Conservation (phyloP, 163 green algal genomes). For the Scenedesmus sp. region DNA sequence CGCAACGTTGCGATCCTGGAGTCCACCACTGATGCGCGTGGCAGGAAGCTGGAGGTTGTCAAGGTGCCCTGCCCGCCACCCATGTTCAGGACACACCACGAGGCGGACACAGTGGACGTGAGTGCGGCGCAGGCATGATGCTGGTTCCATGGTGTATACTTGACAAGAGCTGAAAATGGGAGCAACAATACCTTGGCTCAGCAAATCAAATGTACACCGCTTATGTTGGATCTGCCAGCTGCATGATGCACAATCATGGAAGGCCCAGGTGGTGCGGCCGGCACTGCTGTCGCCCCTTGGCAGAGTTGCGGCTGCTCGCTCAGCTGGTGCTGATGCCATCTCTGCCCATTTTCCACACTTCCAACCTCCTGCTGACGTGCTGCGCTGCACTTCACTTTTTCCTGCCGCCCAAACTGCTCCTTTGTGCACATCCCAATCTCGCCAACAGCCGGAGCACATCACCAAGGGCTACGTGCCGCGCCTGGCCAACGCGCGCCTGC, state of each 20-base stretch:
- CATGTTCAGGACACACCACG: constrained; percentile 66
- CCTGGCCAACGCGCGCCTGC: constrained; percentile 69
- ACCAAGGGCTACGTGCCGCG: constrained; percentile 75
- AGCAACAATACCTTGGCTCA: not conserved
- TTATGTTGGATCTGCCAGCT: too few species aligned
- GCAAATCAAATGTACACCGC: too few species aligned
- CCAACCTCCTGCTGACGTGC: not conserved
- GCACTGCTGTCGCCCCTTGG: too few species aligned
- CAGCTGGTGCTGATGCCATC: too few species aligned
- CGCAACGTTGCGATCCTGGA: constrained; percentile 72
- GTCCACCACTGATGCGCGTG: constrained; percentile 75
- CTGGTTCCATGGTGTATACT: too few species aligned
- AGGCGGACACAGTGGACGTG: constrained; percentile 53
- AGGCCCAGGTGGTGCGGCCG: too few species aligned
- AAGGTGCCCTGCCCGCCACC: constrained; percentile 78
- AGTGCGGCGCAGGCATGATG: too few species aligned
- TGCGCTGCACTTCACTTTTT: not conserved
- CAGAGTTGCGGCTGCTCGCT: not conserved
- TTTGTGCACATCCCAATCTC: not conserved
- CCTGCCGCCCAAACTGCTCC: not conserved
- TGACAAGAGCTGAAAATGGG: too few species aligned
- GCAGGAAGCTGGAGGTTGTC: constrained; percentile 77
- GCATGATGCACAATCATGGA: too few species aligned
- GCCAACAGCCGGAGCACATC: constrained; percentile 74
- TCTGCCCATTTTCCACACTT: too few species aligned